Conservation (phyloP, 176 grass and related monocot genomes). For the Triticum dicoccoides region DNA sequence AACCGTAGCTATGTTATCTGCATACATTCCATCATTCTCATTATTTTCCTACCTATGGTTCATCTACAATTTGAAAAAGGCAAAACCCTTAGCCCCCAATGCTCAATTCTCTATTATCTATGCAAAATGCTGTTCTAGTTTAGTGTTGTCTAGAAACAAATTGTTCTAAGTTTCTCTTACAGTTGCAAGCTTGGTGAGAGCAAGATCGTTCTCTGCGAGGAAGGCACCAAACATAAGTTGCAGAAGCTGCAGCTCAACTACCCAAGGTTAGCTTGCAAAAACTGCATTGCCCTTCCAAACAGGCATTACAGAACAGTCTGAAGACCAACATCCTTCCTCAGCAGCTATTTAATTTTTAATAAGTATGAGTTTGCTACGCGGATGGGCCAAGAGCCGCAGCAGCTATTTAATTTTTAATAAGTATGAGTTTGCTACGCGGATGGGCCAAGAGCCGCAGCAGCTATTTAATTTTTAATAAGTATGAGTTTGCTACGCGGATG, state of each 20-base stretch:
- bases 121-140: neutral
- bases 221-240: slow-evolving; percentile 74
- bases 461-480: neutral
- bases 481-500: neutral
- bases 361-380: neutral
- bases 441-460: neutral
- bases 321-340: neutral
- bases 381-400: neutral
- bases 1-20: neutral
- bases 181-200: slow-evolving; percentile 95
- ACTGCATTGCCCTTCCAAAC: neutral
- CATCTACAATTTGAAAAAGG: neutral
- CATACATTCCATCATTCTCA: neutral
- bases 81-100: neutral
- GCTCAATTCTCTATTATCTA: neutral
- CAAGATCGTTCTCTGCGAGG: slow-evolving; percentile 91
- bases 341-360: neutral
- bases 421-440: neutral
- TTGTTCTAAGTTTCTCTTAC: neutral
- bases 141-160: neutral
- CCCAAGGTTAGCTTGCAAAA: slow-evolving; percentile 60
- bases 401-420: neutral
- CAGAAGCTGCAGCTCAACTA: slow-evolving; percentile 97
- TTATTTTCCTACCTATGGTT: neutral
- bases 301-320: neutral